These are phyloP conservation scores for Fonsecaea multimorphosa DNA, from an alignment of 2,329 filamentous ascomycete genomes.

Conservation along the genomic window DNA sequence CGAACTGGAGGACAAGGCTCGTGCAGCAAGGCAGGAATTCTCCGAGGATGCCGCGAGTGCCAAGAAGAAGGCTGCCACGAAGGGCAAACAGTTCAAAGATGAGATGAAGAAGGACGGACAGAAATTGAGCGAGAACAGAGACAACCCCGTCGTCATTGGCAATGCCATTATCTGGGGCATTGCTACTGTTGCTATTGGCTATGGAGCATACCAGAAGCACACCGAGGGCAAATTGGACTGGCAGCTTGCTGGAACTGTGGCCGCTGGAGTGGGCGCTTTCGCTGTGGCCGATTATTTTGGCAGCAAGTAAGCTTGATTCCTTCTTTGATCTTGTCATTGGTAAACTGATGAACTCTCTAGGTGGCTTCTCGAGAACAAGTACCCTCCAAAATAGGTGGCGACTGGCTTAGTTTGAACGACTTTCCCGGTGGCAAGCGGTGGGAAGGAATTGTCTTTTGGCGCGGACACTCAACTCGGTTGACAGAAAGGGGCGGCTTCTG, in stretches of 20 bases:
- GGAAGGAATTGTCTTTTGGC: constrained; percentile 20
- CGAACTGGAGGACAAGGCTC: constrained; percentile 45
- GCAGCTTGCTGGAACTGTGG: constrained; percentile 52
- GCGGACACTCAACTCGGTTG: constrained; percentile 35
- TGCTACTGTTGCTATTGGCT: constrained; percentile 51
- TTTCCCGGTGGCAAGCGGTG: constrained; percentile 9
- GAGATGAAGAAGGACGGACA: constrained; percentile 39
- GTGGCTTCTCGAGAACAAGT: constrained; percentile 60
- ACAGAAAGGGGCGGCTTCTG: constrained; percentile 29
- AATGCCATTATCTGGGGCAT: constrained; percentile 54
- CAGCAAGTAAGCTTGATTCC: constrained; percentile 51
- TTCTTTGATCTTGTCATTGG: constrained; percentile 8
- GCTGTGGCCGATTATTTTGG: constrained; percentile 56
- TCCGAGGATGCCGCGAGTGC: constrained; percentile 43
- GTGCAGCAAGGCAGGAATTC: constrained; percentile 34
- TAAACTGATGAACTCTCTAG: constrained; percentile 41
- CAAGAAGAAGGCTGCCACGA: constrained; percentile 43
- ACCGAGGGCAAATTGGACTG: constrained; percentile 53
- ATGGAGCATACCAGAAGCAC: constrained; percentile 57
- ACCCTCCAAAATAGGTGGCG: constrained; percentile 51
- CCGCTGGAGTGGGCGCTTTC: constrained; percentile 53
- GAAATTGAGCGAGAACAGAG: constrained; percentile 48
- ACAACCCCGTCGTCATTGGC: constrained; percentile 55
- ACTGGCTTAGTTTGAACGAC: background rate
- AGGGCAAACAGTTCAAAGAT: constrained; percentile 41